Evolutionary conservation across 2,329 filamentous ascomycete genomes (phyloP), one percentile per base, ranked within the genome.

Genomic region (Aspergillus persii): DNA sequence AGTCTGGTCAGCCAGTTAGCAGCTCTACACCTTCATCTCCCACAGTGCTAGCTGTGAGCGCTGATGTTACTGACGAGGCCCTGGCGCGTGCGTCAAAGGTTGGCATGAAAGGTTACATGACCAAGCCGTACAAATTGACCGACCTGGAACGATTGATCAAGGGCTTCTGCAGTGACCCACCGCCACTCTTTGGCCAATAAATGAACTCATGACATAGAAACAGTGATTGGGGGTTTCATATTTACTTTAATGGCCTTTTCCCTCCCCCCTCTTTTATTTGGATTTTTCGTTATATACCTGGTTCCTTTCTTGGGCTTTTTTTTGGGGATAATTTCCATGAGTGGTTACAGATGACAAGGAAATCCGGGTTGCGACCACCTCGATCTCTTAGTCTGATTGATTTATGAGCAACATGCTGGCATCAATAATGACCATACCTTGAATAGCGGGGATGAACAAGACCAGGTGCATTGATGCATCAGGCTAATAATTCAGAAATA

Each of bases 41-140:
- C 3, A 79, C 77, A 8, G 76, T 89, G 41, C 77, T 89, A 30
- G 87, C 87, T 2, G 86, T 89, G 54, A 89, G 84, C 46, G 87
- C 87, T 8, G 87, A 89, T 68, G 85, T 87, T 9, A 89, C 86
- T 2, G 85, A 87, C 59, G 83, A 83, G 50, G 86, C 86, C 8
- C 76, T 88, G 56, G 81, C 83, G 56, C 80, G 84, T 54, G 86
- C 86, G 15, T 84, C 81, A 6, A 79, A 81, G 66, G 85, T 84
- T 5, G 87, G 86, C 41, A 89, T 89, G 81, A 85, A 84, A 69
- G 86, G 86, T 2, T 88, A 88, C 66, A 84, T 89, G 80, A 87
- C 85, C 44, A 89, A 89, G 69, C 87, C 86, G 7, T 89, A 86
- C 71, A 86, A 86, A 69, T 76, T 88, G 57, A 73, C 80, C 57